Conservation (phyloP, 2,329 filamentous ascomycete genomes). For the Exophiala xenobiotica region DNA sequence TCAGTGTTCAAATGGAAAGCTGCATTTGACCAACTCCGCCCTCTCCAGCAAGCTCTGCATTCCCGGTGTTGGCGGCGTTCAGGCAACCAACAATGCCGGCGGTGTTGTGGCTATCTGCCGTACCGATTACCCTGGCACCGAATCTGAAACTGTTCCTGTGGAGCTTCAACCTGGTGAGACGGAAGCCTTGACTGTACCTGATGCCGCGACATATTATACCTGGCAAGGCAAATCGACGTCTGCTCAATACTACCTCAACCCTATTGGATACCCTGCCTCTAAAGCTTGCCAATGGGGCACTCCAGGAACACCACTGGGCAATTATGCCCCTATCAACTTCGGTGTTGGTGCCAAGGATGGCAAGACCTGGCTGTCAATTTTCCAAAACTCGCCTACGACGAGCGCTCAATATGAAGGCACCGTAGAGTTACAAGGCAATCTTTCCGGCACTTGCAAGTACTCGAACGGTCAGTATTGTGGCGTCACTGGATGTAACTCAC, state of each 20-base stretch:
- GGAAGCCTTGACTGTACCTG: constrained; percentile 71
- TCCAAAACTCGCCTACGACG: constrained; percentile 78
- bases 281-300: constrained; percentile 77
- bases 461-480: constrained; percentile 62
- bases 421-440: constrained; percentile 71
- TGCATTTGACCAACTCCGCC: constrained; percentile 71
- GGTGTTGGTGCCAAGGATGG: constrained; percentile 69
- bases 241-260: constrained; percentile 97
- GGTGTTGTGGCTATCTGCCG: constrained; percentile 75
- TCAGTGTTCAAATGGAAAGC: constrained; percentile 69
- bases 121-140: constrained; percentile 88
- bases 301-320: constrained; percentile 61
- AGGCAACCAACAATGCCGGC: constrained; percentile 71
- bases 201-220: constrained; percentile 69
- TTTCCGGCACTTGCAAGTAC: constrained; percentile 63
- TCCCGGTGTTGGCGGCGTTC: constrained; percentile 66
- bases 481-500: constrained; percentile 49
- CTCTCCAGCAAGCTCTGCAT: constrained; percentile 71
- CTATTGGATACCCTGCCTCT: constrained; percentile 63
- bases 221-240: constrained; percentile 75
- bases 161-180: constrained; percentile 59
- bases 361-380: constrained; percentile 76
- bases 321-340: constrained; percentile 84
- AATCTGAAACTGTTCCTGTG: constrained; percentile 81
- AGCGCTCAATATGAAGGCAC: constrained; percentile 70